These are phyloP conservation scores for Leccinum cinnamomeum DNA, from an alignment of 1,284 basidiomycete species.

Conservation along the genomic window DNA sequence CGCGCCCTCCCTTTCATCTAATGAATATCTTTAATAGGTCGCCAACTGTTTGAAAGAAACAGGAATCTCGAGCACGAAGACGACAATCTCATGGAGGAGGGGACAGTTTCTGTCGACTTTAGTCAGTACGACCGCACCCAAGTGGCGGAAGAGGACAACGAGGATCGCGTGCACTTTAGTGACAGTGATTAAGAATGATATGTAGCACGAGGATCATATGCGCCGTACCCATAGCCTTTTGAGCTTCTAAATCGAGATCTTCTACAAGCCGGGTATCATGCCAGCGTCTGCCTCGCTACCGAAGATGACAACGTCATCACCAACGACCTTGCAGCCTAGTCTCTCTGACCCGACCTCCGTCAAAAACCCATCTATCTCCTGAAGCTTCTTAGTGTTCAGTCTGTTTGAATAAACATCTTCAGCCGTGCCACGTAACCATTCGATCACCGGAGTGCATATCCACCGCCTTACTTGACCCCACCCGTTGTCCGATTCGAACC, in stretches of 20 bases:
- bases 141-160: conserved; percentile 59
- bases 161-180: conserved; percentile 67
- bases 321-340: conserved; percentile 46
- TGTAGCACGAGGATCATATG: conserved; percentile 14
- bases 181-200: conserved; percentile 67
- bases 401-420: conserved; percentile 48
- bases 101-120: conserved; percentile 79
- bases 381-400: conserved; percentile 33
- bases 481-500: conserved; percentile 70
- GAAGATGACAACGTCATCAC: conserved; percentile 39
- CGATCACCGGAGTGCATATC: conserved; percentile 70
- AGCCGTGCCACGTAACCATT: conserved; percentile 68
- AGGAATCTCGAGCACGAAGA: conserved; percentile 67
- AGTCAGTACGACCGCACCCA: conserved; percentile 79
- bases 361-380: conserved; percentile 57
- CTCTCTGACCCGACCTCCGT: conserved; percentile 44
- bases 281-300: conserved; percentile 40
- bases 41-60: conserved; percentile 86
- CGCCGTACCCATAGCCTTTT: conserved; percentile 16
- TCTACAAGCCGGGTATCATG: conserved; percentile 44
- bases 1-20: conserved; percentile 10
- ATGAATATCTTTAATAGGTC: conserved; percentile 50
- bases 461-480: conserved; percentile 57
- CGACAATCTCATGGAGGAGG: conserved; percentile 79
- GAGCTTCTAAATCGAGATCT: conserved; percentile 12